phyloP scores from a whole-genome alignment of 352 stramenopile genomes.

The Thalassiosira mediterranea region DNA sequence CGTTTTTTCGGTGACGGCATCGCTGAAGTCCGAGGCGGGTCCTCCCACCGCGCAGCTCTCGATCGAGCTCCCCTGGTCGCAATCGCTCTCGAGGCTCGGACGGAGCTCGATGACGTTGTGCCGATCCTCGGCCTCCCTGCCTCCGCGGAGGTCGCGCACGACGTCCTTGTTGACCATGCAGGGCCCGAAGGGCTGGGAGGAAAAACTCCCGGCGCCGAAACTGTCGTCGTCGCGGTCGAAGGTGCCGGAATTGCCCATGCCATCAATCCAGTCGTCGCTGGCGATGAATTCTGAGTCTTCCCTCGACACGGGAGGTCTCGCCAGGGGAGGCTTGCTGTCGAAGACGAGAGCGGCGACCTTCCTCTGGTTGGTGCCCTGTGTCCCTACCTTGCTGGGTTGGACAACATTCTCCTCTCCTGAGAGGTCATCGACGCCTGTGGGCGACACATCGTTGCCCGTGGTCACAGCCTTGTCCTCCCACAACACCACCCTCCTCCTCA shows the following conservation, averaged over 20 bases:
- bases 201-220: background rate
- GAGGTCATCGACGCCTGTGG: conserved; percentile 2
- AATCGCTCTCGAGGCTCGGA: conserved; percentile 33
- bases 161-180: conserved; percentile 9
- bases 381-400: background rate
- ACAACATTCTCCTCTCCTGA: background rate
- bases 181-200: conserved; percentile 15
- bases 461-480: background rate
- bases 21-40: conserved; percentile 1
- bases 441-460: background rate
- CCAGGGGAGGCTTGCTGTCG: background rate
- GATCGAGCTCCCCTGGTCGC: conserved; percentile 16
- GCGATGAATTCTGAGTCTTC: conserved; percentile 12
- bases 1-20: background rate
- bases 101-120: conserved; percentile 14
- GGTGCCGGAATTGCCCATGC: background rate
- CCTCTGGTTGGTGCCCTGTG: too few relatives aligned
- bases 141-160: background rate
- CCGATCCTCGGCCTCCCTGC: background rate
- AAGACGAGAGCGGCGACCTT: too few relatives aligned
- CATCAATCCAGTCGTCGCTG: conserved; percentile 16
- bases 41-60: background rate
- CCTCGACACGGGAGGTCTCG: background rate
- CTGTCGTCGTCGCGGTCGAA: conserved; percentile 5
- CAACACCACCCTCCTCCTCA: background rate